phyloP scores from a whole-genome alignment of 176 grass and related monocot species.

The Hyparrhenia diplandra region DNA sequence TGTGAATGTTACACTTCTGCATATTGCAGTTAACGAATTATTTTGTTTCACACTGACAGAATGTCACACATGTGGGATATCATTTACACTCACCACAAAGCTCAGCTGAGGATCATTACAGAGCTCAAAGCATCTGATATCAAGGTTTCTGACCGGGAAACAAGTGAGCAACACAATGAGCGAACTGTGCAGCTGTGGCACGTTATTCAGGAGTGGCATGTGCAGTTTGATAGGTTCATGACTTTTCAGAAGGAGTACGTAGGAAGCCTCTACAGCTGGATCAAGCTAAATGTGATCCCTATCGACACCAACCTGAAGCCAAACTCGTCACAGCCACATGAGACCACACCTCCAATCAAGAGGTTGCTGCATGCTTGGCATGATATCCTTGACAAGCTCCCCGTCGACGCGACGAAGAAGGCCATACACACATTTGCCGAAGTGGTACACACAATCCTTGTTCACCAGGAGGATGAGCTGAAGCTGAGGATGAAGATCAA shows the following conservation, averaged over 20 bases:
- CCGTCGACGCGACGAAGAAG: conserved; percentile 24
- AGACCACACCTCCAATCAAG: conserved; percentile 62
- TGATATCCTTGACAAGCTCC: conserved; percentile 56
- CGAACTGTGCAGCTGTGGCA: conserved; percentile 48
- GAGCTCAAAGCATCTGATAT: conserved; percentile 55
- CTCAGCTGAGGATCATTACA: conserved; percentile 45
- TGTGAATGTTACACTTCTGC: no score
- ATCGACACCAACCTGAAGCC: conserved; percentile 58
- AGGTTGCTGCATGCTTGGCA: conserved; percentile 57
- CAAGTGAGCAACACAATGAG: conserved; percentile 56
- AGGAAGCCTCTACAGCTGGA: conserved; percentile 54
- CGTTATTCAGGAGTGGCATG: conserved; percentile 56
- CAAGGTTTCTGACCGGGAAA: conserved; percentile 34
- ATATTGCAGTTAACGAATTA: not conserved
- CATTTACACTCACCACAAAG: conserved; percentile 50
- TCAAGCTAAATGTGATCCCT: conserved; percentile 64
- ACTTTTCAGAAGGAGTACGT: conserved; percentile 57
- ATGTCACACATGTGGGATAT: conserved; percentile 68
- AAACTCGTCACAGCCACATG: conserved; percentile 39
- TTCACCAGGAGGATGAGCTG: conserved; percentile 59
- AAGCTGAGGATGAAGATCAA: conserved; percentile 45
- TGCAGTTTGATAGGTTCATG: conserved; percentile 55
- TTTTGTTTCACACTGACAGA: conserved; percentile 40
- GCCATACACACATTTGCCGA: conserved; percentile 55
- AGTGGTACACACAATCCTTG: conserved; percentile 52